Base-by-base conservation (phyloP, 2,329 filamentous ascomycete species). In the Eutypella sp. region DNA sequence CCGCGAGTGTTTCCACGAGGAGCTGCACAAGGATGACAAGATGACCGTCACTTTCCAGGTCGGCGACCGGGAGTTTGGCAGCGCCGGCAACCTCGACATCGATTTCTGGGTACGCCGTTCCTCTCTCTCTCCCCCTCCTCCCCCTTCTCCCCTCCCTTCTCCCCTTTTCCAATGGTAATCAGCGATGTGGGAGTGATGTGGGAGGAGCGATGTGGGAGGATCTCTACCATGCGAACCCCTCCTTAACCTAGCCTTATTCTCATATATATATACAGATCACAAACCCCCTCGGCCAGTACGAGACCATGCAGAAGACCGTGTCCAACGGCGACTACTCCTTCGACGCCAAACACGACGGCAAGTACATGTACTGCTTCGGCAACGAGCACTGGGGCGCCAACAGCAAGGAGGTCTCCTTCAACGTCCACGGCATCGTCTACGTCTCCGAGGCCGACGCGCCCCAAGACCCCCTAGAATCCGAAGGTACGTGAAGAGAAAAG, bases 11-110 rank as follows among this genome's bases (percentile, higher is more conserved):
- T 99, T 97, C 79, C 88, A 96, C 76, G 93, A 99, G 74, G 71
- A 76, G 59, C 82, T 99, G 49, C 92, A 95, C 75, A 82, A 79
- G 67, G 93, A 96, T 69, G 93, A 99, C 75, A 88, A 86, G 70
- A 99, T 99, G 93, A 96, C 90, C 8, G 91, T 99, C 49, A 95
- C 91, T 24, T 99, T 95, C 78, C 93, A 97, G 74, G 92, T 97
- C 48, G 93, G 93, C 64, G 93, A 99, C 67, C 78, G 92, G 57
- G 93, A 99, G 67, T 96, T 96, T 70, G 92, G 92, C 42, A 88
- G 87, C 43, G 91, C 90, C 47, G 92, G 92, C 27, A 97, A 96
- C 64, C 75, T 99, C 49, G 91, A 97, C 58, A 86, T 99, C 63
- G 93, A 99, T 69, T 99, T 99, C 67, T 97, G 90, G 90, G 93